A percentile compares a stretch with the other conserved stretches of the same genome.
Evolutionary conservation across 139 green algal genomes (phyloP).

Genomic region (Pleodorina starrii): DNA sequence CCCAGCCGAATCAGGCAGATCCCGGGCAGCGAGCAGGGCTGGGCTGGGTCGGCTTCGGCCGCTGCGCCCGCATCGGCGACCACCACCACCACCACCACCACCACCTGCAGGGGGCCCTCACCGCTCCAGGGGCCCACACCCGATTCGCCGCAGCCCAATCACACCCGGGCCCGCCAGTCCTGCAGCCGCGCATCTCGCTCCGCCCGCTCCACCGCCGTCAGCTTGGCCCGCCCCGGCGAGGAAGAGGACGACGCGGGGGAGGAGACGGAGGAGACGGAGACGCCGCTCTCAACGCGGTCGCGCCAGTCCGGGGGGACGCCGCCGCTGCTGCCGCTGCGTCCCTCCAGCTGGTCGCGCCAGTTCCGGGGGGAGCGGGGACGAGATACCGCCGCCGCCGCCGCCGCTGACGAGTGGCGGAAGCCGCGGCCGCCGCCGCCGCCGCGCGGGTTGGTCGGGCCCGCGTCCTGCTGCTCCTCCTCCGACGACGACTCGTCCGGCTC

Average conservation of each 20-base stretch:
- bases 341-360: constrained; percentile 30
- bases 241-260: background rate
- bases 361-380: background rate
- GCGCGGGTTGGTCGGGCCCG: too few relatives aligned
- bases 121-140: too few relatives aligned
- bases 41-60: too few relatives aligned
- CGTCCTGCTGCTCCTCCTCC: too few relatives aligned
- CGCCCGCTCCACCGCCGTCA: background rate
- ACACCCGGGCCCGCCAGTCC: constrained; percentile 25
- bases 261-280: background rate
- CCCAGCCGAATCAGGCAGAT: too few relatives aligned
- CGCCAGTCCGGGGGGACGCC: background rate
- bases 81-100: too few relatives aligned
- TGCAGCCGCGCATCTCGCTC: background rate
- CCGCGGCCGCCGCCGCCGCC: background rate
- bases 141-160: too few relatives aligned
- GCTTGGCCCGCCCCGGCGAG: background rate
- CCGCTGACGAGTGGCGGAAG: background rate
- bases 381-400: too few relatives aligned
- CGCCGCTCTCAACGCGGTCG: background rate
- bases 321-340: background rate
- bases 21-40: too few relatives aligned
- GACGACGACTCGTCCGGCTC: background rate
- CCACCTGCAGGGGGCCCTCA: too few relatives aligned
- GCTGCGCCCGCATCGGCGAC: too few relatives aligned